Evolutionary conservation across 148 eudicot species (phyloP).

Genomic region (Vaccinium corymbosum): DNA sequence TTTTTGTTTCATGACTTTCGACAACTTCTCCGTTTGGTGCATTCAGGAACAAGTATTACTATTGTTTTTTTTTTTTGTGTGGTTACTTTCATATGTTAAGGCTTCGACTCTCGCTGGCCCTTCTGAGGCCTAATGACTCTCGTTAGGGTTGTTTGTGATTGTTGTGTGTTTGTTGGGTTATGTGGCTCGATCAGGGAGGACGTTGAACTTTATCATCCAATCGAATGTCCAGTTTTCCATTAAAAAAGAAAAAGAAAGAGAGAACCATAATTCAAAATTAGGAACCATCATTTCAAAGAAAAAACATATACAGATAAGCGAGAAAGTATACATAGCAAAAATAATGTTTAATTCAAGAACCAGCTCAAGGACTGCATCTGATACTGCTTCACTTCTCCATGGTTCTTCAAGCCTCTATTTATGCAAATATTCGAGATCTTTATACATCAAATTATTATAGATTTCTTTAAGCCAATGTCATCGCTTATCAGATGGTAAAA

Average conservation of each 20-base stretch:
- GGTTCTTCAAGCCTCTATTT: neutral
- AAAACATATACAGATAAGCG: neutral
- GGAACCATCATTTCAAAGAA: neutral
- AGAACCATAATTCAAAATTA: neutral
- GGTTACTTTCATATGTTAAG: neutral
- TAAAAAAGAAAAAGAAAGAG: neutral
- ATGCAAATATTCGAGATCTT: neutral
- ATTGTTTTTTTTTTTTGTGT: neutral
- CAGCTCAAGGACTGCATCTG: neutral
- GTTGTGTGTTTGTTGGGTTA: neutral
- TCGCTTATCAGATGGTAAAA: neutral
- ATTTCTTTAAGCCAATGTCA: neutral
- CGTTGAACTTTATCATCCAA: neutral
- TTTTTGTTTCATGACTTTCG: neutral
- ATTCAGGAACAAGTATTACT: neutral
- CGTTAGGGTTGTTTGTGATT: neutral
- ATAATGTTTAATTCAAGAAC: neutral
- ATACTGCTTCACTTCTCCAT: neutral
- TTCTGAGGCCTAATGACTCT: neutral
- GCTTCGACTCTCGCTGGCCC: neutral
- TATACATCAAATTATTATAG: neutral
- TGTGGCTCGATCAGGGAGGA: neutral
- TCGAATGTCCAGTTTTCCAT: neutral
- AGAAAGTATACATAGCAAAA: neutral
- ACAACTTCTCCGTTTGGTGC: neutral